Evolutionary conservation across 306 rosid species (phyloP).

Genomic region (Trifolium pratense): DNA sequence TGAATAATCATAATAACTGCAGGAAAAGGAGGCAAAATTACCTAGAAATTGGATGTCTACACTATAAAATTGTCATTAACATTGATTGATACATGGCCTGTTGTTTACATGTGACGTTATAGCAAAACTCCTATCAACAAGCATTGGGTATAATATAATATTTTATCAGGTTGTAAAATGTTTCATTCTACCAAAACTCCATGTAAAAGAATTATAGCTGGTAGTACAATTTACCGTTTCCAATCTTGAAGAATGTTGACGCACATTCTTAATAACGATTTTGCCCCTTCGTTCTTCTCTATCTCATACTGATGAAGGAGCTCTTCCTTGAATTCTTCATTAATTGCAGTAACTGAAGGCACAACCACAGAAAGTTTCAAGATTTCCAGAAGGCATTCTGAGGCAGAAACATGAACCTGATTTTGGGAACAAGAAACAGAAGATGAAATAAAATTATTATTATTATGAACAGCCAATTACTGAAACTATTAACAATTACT

Average conservation of each 20-base stretch:
- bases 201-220: neutral
- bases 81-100: conserved; percentile 1
- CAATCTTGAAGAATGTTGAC: conserved; percentile 58
- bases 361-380: conserved; percentile 49
- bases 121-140: neutral
- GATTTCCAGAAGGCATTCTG: conserved; percentile 80
- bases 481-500: neutral
- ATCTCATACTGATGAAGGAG: conserved; percentile 65
- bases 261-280: conserved; percentile 60
- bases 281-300: conserved; percentile 87
- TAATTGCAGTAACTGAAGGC: conserved; percentile 40
- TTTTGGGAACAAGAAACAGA: conserved; percentile 35
- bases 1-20: too few species aligned
- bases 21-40: neutral
- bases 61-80: neutral
- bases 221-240: conserved; percentile 37
- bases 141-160: conserved; percentile 3
- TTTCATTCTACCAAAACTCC: conserved; percentile 19
- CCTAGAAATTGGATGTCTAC: neutral
- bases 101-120: neutral
- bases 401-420: conserved; percentile 85
- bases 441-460: conserved; percentile 16
- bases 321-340: conserved; percentile 56
- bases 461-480: neutral
- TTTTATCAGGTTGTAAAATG: conserved; percentile 26